Evolutionary conservation across 257 asterid genomes (phyloP), one percentile per base, ranked within the genome.

Genomic region (Lavandula angustifolia): DNA sequence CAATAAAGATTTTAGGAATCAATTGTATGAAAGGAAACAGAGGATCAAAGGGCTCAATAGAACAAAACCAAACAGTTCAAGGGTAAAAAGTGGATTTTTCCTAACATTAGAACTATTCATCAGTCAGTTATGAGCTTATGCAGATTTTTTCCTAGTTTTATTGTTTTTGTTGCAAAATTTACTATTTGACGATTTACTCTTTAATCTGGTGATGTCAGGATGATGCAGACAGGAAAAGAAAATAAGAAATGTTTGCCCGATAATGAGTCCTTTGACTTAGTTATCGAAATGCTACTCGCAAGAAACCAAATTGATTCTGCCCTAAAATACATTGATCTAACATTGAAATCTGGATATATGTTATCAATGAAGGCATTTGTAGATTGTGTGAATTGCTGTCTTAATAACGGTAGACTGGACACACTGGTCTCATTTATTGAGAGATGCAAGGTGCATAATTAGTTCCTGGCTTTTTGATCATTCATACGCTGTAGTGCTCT

Each of bases 191-290:
- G 46, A 67, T 27, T 43, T 51, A 60, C 35, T 54, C 65, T 67
- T 74, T 77, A 60, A 68, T 67, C 56, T 63, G 73, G 71, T 79
- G 76, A 55, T 73, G 29, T 59, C 89, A 94, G 99, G 95, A 90
- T 94, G 97, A 69, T 86, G 54, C 79, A 76, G 78, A 70, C 74
- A 0, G 97, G 94, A 67, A 85, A 75, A 73, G 87, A 76, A 64
- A 32, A 62, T 70, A 87, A 82, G 76, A 92, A 94, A 71, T 79
- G 91, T 71, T 75, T 83, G 79, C 96, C 97, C 7, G 90, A 94
- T 69, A 84, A 79, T 8, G 95, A 86, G 81, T 83, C 97, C 50
- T 90, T 74, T 78, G 94, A 90, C 79, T 67, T 88, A 65, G 83
- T 87, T 61, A 80, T 90, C 35, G 78, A 84, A 75, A 81, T 90